Conservation (phyloP, 495 filamentous ascomycete species). For the Trichoderma orchidacearum region DNA sequence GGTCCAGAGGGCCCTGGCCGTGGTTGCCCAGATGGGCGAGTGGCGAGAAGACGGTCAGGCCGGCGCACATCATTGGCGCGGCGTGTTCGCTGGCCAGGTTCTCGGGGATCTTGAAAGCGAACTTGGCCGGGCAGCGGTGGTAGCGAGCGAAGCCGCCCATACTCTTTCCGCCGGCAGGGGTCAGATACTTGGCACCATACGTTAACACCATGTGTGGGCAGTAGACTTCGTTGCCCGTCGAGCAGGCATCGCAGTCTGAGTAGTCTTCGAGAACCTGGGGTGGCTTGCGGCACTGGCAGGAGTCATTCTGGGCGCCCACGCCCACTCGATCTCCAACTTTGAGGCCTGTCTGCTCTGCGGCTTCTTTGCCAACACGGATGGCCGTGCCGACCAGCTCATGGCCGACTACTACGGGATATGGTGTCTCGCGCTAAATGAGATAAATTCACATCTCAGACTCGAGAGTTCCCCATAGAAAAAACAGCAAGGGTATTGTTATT, state of each 20-base stretch:
- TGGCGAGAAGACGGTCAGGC: conserved; percentile 68
- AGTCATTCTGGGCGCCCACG: conserved; percentile 41
- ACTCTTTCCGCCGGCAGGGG: conserved; percentile 37
- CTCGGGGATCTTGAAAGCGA: conserved; percentile 71
- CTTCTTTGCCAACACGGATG: conserved; percentile 39
- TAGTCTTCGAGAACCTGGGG: conserved; percentile 26
- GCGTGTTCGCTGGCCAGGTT: conserved; percentile 49
- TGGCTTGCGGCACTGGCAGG: conserved; percentile 41
- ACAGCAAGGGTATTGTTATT: conserved; percentile 36
- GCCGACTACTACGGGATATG: conserved; percentile 48
- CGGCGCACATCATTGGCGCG: conserved; percentile 85
- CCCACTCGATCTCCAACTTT: conserved; percentile 43
- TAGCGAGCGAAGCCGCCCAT: conserved; percentile 43
- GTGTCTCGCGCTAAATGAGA: conserved; percentile 3
- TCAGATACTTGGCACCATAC: conserved; percentile 39
- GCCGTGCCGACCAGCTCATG: conserved; percentile 47
- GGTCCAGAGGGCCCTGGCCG: conserved; percentile 39
- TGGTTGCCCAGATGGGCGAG: conserved; percentile 54
- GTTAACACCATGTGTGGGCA: conserved; percentile 40
- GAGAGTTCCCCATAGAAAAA: conserved; percentile 44
- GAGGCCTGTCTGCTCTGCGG: conserved; percentile 40
- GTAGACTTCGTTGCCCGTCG: conserved; percentile 44
- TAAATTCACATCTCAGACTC: not conserved
- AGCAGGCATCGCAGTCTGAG: conserved; percentile 37
- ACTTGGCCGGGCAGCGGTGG: conserved; percentile 24